Evolutionary conservation across 2,329 filamentous ascomycete genomes (phyloP).

Genomic region (Aspergillus sp.): DNA sequence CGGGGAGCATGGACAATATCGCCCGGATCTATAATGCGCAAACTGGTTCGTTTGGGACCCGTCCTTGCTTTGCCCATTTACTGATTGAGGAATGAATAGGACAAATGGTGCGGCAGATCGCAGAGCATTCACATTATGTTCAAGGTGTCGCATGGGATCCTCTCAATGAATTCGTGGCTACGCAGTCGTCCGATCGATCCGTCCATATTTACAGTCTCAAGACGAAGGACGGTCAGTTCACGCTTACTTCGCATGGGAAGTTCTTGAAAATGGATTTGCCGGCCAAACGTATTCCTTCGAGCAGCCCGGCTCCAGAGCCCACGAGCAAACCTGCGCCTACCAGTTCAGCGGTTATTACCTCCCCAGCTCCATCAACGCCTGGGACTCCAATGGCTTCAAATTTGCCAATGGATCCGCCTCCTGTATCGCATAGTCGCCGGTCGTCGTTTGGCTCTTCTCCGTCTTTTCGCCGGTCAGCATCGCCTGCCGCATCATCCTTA

Average conservation of each 20-base stretch:
- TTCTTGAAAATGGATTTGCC: slow-evolving; percentile 92
- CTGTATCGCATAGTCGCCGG: slow-evolving; percentile 83
- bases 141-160: slow-evolving; percentile 99
- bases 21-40: slow-evolving; percentile 93
- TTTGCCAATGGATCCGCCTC: slow-evolving; percentile 92
- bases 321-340: slow-evolving; percentile 26
- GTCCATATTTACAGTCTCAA: slow-evolving; percentile 96
- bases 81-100: slow-evolving; percentile 34
- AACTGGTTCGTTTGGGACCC: slow-evolving; percentile 55
- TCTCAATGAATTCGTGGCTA: slow-evolving; percentile 94
- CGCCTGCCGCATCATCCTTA: slow-evolving; percentile 77
- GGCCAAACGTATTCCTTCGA: slow-evolving; percentile 78
- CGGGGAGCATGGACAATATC: slow-evolving; percentile 98
- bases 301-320: slow-evolving; percentile 84
- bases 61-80: neutral
- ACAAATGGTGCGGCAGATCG: slow-evolving; percentile 78
- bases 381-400: slow-evolving; percentile 86
- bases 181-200: slow-evolving; percentile 94
- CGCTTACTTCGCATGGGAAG: slow-evolving; percentile 69
- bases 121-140: slow-evolving; percentile 96
- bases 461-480: slow-evolving; percentile 77
- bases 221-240: slow-evolving; percentile 94
- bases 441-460: slow-evolving; percentile 80
- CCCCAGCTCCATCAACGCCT: slow-evolving; percentile 82
- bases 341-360: slow-evolving; percentile 56